These are phyloP conservation scores for Linnemannia zychae DNA, from an alignment of 192 early-diverging fungal species.

Conservation along the genomic window DNA sequence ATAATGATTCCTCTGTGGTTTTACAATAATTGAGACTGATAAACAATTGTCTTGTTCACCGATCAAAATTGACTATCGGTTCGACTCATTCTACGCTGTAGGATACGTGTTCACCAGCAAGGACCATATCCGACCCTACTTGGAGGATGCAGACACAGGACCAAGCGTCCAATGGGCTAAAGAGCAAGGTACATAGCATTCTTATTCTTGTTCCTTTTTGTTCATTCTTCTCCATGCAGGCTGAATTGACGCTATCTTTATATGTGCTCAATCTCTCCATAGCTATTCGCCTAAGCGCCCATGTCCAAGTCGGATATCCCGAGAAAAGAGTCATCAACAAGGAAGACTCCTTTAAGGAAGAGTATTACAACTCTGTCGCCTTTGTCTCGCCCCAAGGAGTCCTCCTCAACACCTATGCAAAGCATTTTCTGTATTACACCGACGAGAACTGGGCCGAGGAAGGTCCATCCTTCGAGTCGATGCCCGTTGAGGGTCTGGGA, in stretches of 20 bases:
- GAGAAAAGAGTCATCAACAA: conserved; percentile 46
- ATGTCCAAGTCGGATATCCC: conserved; percentile 81
- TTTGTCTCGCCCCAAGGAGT: conserved; percentile 66
- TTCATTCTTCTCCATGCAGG: neutral
- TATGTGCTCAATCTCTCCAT: neutral
- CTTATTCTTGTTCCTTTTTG: neutral
- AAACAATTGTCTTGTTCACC: neutral
- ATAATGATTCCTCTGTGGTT: neutral
- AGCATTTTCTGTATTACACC: conserved; percentile 74
- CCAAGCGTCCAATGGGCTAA: conserved; percentile 74
- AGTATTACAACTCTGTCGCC: conserved; percentile 74
- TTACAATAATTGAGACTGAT: neutral
- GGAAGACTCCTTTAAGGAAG: conserved; percentile 26
- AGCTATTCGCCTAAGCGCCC: conserved; percentile 67
- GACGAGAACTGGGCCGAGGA: conserved; percentile 84
- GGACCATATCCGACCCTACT: conserved; percentile 70
- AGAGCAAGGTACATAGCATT: conserved; percentile 60
- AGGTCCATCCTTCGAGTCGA: conserved; percentile 71
- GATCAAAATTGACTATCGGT: neutral
- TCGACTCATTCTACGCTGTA: conserved; percentile 11
- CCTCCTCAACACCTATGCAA: conserved; percentile 75
- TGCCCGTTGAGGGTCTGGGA: conserved; percentile 68
- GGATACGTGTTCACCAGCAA: conserved; percentile 75
- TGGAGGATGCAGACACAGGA: conserved; percentile 69
- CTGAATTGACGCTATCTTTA: too few species aligned